Percentiles rank a stretch among this genome's conserved stretches.
Conservation (phyloP, 2,329 filamentous ascomycete genomes). For the Didymella lethalis region DNA sequence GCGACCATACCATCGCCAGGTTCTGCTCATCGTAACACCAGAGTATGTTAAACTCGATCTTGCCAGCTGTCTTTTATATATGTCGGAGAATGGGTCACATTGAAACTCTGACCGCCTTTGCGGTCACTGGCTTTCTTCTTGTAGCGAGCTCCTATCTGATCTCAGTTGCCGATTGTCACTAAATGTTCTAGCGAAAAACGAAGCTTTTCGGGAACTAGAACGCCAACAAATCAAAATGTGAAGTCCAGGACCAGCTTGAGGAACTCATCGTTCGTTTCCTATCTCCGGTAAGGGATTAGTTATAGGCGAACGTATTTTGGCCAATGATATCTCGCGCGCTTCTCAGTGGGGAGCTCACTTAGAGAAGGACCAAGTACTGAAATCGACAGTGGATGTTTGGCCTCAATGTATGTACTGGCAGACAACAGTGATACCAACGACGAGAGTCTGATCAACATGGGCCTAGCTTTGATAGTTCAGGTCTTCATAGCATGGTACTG, state of each 20-base stretch:
- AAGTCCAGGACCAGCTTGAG: background rate
- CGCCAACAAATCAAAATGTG: background rate
- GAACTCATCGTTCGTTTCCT: background rate
- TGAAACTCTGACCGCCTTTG: background rate
- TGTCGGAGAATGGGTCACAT: background rate
- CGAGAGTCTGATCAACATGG: too few relatives aligned
- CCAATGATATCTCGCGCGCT: background rate
- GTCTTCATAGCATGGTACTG: too few relatives aligned
- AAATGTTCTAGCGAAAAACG: background rate
- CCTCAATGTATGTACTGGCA: too few relatives aligned
- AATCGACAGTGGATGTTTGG: too few relatives aligned
- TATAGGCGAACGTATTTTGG: background rate
- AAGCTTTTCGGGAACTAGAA: constrained; percentile 1
- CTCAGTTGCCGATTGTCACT: background rate
- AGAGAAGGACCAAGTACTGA: too few relatives aligned
- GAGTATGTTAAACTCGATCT: background rate
- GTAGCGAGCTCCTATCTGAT: constrained; percentile 5
- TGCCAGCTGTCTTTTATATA: background rate
- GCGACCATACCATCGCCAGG: background rate
- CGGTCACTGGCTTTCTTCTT: background rate
- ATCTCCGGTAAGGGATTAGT: background rate
- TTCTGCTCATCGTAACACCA: background rate
- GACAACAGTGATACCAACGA: too few relatives aligned
- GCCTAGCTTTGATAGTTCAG: too few relatives aligned
- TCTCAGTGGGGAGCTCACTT: too few relatives aligned